Evolutionary conservation across 805 yeast genomes (phyloP).

Genomic region (Zygosaccharomyces bisporus): DNA sequence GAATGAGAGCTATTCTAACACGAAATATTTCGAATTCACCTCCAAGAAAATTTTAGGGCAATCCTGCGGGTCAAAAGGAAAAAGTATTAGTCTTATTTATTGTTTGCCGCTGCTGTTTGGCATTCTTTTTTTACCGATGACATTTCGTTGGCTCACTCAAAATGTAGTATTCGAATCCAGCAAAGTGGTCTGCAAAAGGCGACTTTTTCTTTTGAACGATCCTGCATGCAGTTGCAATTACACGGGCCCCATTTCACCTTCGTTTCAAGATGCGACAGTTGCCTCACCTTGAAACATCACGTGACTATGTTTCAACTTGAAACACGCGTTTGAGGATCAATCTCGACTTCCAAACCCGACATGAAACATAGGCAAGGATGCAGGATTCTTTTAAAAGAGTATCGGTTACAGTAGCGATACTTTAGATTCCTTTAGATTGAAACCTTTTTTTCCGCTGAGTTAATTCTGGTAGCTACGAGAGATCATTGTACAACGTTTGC

Average conservation of each 20-base stretch:
- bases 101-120: too few relatives aligned
- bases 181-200: too few relatives aligned
- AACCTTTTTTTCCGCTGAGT: background rate
- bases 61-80: too few relatives aligned
- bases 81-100: too few relatives aligned
- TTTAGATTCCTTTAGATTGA: background rate
- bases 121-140: too few relatives aligned
- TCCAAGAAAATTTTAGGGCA: too few relatives aligned
- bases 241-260: background rate
- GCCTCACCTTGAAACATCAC: slow-evolving; percentile 1
- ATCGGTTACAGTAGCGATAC: slow-evolving; percentile 3
- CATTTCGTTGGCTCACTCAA: too few relatives aligned
- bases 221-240: too few relatives aligned
- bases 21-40: too few relatives aligned
- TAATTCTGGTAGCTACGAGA: background rate
- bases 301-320: slow-evolving; percentile 4
- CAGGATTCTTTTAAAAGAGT: slow-evolving; percentile 15
- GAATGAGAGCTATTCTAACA: too few relatives aligned
- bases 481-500: background rate
- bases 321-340: slow-evolving; percentile 5
- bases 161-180: too few relatives aligned
- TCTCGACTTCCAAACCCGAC: slow-evolving; percentile 1
- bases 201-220: too few relatives aligned
- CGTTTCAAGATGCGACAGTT: slow-evolving; percentile 3
- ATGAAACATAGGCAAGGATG: slow-evolving; percentile 8